Evolutionary conservation across 148 eudicot genomes (phyloP).

Genomic region (Amaranthus cruentus): DNA sequence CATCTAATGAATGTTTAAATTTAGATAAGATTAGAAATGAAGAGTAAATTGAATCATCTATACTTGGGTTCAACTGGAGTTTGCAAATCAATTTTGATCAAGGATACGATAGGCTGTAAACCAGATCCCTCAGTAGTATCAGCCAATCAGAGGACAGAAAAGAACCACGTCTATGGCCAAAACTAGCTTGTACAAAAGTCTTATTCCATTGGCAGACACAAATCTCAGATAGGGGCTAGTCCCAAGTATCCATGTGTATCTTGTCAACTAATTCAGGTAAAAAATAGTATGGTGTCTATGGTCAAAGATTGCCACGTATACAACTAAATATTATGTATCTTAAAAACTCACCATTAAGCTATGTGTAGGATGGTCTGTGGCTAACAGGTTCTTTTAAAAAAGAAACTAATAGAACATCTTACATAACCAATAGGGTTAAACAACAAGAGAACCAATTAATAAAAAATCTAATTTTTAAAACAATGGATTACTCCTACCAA

Average conservation of each 20-base stretch:
- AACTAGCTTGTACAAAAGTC: constrained; percentile 11
- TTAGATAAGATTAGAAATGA: too few relatives aligned
- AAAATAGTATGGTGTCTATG: not conserved
- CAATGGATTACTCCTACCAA: too few relatives aligned
- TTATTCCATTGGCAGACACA: constrained; percentile 31
- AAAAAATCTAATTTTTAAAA: not conserved
- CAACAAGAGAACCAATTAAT: not conserved
- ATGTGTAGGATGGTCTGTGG: constrained; percentile 37
- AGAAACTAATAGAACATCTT: constrained; percentile 16
- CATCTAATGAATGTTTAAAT: too few relatives aligned
- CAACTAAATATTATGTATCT: constrained; percentile 17
- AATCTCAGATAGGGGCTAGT: constrained; percentile 19
- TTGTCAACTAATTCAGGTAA: constrained; percentile 9
- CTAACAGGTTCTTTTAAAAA: constrained; percentile 19
- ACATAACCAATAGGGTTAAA: constrained; percentile 16
- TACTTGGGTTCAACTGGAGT: too few relatives aligned
- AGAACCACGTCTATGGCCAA: not conserved
- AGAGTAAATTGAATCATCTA: too few relatives aligned
- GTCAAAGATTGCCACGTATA: constrained; percentile 16
- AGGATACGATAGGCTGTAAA: too few relatives aligned
- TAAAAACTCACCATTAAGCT: constrained; percentile 26
- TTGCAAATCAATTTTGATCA: too few relatives aligned
- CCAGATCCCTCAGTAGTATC: not conserved
- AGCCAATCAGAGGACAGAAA: constrained; percentile 2
- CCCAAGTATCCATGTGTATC: constrained; percentile 16